Percentiles rank a stretch among this genome's conserved stretches.
Evolutionary conservation across 2,329 filamentous ascomycete genomes (phyloP).

Genomic region (Tolypocladium endophyticum): DNA sequence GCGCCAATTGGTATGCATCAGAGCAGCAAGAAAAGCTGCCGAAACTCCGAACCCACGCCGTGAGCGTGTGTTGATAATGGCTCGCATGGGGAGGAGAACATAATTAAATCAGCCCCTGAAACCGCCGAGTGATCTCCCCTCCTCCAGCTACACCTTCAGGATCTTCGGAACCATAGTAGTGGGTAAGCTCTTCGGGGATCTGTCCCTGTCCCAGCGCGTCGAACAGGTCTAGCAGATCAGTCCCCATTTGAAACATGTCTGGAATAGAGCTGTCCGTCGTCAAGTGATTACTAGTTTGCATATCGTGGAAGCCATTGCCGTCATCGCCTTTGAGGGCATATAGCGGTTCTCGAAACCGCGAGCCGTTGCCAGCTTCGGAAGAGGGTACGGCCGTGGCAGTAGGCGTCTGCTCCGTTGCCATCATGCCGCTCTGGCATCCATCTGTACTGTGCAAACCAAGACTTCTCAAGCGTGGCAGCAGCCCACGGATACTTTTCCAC

Average conservation of each 20-base stretch:
- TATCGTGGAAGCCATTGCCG: background rate
- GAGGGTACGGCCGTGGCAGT: background rate
- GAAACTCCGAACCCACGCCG: background rate
- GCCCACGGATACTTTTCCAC: conserved; percentile 23
- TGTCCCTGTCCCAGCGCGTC: conserved; percentile 22
- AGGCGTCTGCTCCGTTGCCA: background rate
- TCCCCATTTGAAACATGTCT: conserved; percentile 22
- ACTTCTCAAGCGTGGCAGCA: conserved; percentile 19
- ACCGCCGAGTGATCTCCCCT: conserved; percentile 20
- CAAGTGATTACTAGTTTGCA: background rate
- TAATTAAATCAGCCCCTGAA: conserved; percentile 20
- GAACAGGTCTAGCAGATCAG: conserved; percentile 24
- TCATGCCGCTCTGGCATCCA: background rate
- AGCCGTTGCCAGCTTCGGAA: background rate
- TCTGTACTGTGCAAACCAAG: conserved; percentile 12
- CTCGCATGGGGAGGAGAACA: background rate
- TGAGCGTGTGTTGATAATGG: background rate
- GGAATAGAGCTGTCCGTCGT: conserved; percentile 10
- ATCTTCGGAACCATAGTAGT: conserved; percentile 6
- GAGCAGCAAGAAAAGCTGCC: background rate
- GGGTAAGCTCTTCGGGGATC: conserved; percentile 7
- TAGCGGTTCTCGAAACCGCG: background rate
- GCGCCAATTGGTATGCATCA: background rate
- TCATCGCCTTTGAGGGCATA: background rate
- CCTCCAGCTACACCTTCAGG: conserved; percentile 5